Evolutionary conservation across 139 green algal genomes (phyloP).

Genomic region (Picochlorum sp.): DNA sequence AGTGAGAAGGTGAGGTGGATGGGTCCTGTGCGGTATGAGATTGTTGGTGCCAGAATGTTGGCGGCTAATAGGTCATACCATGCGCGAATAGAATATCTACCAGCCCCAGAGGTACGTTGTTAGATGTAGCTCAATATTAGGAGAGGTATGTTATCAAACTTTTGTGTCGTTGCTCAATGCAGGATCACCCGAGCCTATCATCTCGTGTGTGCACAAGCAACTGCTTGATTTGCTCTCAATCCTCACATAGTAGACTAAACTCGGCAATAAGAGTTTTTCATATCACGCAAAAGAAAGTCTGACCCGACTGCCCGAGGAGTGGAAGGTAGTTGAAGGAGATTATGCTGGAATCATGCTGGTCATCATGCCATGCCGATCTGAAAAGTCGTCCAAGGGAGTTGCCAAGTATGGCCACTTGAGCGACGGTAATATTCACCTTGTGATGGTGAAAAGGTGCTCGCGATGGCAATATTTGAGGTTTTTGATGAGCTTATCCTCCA

Average conservation of each 20-base stretch:
- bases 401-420: constrained; percentile 54
- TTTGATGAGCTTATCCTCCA: constrained; percentile 19
- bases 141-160: no score
- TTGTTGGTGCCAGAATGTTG: constrained; percentile 36
- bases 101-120: constrained; percentile 9
- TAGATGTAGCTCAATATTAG: neutral
- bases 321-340: constrained; percentile 34
- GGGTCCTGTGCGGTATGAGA: constrained; percentile 49
- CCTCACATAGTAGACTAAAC: neutral
- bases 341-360: constrained; percentile 61
- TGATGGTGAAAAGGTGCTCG: constrained; percentile 52
- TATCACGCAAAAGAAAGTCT: constrained; percentile 2
- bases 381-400: constrained; percentile 58
- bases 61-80: constrained; percentile 20
- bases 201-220: constrained; percentile 5
- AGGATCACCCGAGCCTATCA: constrained; percentile 1
- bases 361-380: constrained; percentile 62
- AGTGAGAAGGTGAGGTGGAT: constrained; percentile 65
- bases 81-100: constrained; percentile 17
- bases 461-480: constrained; percentile 59
- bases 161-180: neutral
- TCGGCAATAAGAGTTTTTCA: neutral
- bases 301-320: neutral
- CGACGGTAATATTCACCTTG: constrained; percentile 65
- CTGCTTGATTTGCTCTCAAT: neutral